Evolutionary conservation across 2,329 filamentous ascomycete species (phyloP).

Genomic region (Aspergillus sp.): DNA sequence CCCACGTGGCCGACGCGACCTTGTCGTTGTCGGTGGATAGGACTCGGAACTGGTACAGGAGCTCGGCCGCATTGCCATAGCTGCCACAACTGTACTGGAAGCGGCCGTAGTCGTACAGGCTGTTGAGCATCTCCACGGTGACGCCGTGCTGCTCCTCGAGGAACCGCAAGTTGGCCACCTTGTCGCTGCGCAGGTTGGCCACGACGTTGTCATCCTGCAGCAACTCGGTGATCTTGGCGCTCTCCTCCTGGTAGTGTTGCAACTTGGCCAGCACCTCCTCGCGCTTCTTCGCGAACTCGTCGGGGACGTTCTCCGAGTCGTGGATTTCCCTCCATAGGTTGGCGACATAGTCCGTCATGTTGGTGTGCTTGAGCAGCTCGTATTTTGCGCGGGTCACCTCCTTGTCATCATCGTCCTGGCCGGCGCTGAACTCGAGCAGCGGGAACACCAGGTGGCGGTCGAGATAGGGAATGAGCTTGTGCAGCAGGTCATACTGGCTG

Average conservation of each 20-base stretch:
- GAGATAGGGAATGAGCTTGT: constrained; percentile 81
- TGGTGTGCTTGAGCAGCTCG: constrained; percentile 88
- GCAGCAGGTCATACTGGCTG: constrained; percentile 69
- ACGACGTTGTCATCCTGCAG: constrained; percentile 84
- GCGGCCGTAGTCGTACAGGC: constrained; percentile 88
- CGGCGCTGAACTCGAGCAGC: constrained; percentile 81
- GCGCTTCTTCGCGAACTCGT: constrained; percentile 80
- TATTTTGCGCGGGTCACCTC: constrained; percentile 82
- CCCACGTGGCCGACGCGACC: constrained; percentile 91
- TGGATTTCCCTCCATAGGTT: constrained; percentile 85
- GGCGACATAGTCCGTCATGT: constrained; percentile 98
- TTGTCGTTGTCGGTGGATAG: constrained; percentile 98
- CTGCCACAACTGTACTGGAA: constrained; percentile 98
- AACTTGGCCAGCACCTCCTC: constrained; percentile 78
- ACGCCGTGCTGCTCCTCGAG: constrained; percentile 94
- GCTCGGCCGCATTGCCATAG: constrained; percentile 79
- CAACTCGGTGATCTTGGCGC: constrained; percentile 77
- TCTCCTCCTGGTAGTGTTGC: constrained; percentile 77
- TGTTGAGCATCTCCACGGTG: constrained; percentile 89
- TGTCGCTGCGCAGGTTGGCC: constrained; percentile 84
- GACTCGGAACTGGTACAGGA: constrained; percentile 96
- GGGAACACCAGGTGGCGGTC: constrained; percentile 96
- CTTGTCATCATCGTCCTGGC: constrained; percentile 61
- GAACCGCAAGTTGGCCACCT: constrained; percentile 97
- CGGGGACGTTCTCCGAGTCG: constrained; percentile 64